phyloP scores from a whole-genome alignment of 176 grass and related monocot species.

The Oryza rufipogon region DNA sequence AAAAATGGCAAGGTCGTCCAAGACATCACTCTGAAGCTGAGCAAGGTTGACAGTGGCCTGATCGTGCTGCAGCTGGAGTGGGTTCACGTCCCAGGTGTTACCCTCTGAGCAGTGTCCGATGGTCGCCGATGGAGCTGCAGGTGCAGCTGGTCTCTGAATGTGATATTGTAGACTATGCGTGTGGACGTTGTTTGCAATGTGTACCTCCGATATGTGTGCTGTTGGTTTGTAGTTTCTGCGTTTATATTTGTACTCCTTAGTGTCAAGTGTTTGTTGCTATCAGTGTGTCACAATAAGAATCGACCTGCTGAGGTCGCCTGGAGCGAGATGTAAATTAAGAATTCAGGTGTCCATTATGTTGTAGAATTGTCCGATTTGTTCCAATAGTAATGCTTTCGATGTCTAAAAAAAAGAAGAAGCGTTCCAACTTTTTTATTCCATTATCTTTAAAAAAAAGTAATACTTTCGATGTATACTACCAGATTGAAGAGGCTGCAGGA shows the following conservation, averaged over 20 bases:
- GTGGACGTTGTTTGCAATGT: background rate
- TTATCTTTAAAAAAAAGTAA: too few relatives aligned
- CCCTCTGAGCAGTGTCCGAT: constrained; percentile 23
- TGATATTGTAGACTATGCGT: constrained; percentile 24
- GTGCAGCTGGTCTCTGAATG: constrained; percentile 13
- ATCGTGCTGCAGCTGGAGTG: constrained; percentile 81
- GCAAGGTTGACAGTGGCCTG: constrained; percentile 64
- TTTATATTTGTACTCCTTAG: constrained; percentile 10
- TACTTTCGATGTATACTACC: too few relatives aligned
- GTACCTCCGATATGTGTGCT: background rate
- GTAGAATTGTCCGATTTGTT: background rate
- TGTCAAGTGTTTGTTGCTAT: constrained; percentile 8
- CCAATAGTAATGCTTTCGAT: too few relatives aligned
- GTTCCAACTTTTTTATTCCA: too few relatives aligned
- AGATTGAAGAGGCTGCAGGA: too few relatives aligned
- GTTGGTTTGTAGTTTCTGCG: constrained; percentile 5
- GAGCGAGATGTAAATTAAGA: constrained; percentile 28
- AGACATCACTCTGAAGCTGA: constrained; percentile 73
- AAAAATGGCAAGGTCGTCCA: constrained; percentile 69
- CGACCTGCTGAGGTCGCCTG: background rate
- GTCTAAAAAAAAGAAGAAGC: too few relatives aligned
- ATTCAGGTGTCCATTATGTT: background rate
- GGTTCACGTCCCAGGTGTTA: constrained; percentile 62
- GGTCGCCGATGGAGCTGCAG: background rate
- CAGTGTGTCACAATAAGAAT: constrained; percentile 37